phyloP scores from a whole-genome alignment of 306 rosid genomes.

The Clitoria ternatea region DNA sequence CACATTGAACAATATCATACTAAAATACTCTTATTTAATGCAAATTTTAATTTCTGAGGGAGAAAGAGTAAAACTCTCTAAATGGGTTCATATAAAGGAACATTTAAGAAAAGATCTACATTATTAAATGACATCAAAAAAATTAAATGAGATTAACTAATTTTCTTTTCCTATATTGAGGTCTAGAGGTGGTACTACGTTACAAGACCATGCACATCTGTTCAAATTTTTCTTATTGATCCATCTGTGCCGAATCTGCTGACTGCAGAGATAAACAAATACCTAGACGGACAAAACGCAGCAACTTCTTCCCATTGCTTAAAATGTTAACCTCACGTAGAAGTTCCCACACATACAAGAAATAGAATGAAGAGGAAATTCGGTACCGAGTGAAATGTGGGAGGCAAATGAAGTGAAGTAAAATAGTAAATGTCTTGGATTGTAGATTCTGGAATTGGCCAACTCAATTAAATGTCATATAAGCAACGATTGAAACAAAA shows the following conservation, averaged over 20 bases:
- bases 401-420: background rate
- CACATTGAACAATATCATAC: too few species aligned
- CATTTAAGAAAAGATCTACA: too few species aligned
- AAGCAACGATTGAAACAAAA: background rate
- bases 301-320: background rate
- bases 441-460: background rate
- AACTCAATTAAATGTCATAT: background rate
- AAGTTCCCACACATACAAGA: too few species aligned
- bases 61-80: too few species aligned
- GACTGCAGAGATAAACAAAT: background rate
- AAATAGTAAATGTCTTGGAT: background rate
- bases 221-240: background rate
- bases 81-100: too few species aligned
- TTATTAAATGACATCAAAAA: too few species aligned
- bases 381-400: background rate
- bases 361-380: conserved; percentile 6
- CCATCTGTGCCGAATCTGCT: background rate
- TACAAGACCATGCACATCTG: background rate
- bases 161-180: too few species aligned
- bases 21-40: too few species aligned
- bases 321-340: background rate
- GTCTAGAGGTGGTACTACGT: too few species aligned
- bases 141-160: too few species aligned
- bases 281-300: background rate
- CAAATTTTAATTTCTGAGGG: too few species aligned